Evolutionary conservation across 768 basidiomycete species (phyloP).

Genomic region (Tricholoma sp.): DNA sequence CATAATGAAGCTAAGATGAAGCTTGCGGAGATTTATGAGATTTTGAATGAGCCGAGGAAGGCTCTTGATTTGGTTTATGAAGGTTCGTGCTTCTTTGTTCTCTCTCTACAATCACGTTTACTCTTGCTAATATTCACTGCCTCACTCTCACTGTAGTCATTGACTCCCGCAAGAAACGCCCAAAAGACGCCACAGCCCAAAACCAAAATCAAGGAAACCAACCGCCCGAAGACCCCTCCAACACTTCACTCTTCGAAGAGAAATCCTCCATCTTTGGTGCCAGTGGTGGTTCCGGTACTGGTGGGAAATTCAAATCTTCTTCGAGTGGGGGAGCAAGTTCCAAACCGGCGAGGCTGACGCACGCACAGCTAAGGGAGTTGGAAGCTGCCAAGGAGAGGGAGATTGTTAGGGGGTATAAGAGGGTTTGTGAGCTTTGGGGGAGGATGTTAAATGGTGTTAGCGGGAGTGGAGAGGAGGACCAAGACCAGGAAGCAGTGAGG

Average conservation of each 20-base stretch:
- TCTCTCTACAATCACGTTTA: too few relatives aligned
- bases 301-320: slow-evolving; percentile 26
- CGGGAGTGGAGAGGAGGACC: slow-evolving; percentile 46
- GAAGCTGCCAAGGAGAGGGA: slow-evolving; percentile 66
- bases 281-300: not conserved
- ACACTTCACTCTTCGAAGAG: slow-evolving; percentile 62
- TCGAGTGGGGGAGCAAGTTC: not conserved
- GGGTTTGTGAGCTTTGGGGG: slow-evolving; percentile 60
- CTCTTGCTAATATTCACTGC: not conserved
- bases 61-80: slow-evolving; percentile 82
- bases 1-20: slow-evolving; percentile 85
- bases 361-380: slow-evolving; percentile 54
- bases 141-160: slow-evolving; percentile 36
- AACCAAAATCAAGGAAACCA: slow-evolving; percentile 11
- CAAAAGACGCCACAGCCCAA: slow-evolving; percentile 19
- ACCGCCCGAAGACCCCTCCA: slow-evolving; percentile 2
- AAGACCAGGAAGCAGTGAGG: slow-evolving; percentile 42
- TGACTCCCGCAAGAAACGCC: slow-evolving; percentile 51
- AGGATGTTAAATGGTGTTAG: slow-evolving; percentile 39
- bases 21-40: slow-evolving; percentile 87
- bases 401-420: slow-evolving; percentile 50
- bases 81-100: slow-evolving; percentile 40
- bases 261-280: slow-evolving; percentile 20
- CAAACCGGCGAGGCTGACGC: slow-evolving; percentile 48
- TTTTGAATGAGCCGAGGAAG: slow-evolving; percentile 69